These are phyloP conservation scores for Hericium rajendrae DNA, from an alignment of 768 basidiomycete species.

Conservation along the genomic window DNA sequence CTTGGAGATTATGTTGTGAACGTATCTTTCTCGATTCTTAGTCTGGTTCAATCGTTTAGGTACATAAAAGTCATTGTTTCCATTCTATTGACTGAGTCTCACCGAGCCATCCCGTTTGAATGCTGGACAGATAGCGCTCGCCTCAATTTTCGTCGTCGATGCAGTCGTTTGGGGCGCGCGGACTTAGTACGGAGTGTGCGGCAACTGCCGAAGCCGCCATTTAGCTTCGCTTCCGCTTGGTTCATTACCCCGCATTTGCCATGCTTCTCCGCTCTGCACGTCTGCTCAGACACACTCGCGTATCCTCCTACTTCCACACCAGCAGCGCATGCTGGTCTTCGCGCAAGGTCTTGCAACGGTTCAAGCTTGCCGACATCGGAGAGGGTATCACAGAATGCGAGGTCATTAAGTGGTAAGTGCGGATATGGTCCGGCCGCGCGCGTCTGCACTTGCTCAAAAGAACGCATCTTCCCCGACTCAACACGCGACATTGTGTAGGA, in stretches of 20 bases:
- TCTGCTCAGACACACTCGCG: neutral
- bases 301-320: constrained; percentile 25
- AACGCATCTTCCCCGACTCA: neutral
- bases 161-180: no score
- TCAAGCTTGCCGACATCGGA: constrained; percentile 80
- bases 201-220: neutral
- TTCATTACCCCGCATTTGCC: neutral
- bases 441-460: neutral
- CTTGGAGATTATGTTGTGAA: no score
- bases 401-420: constrained; percentile 70
- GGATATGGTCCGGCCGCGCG: constrained; percentile 5
- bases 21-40: no score
- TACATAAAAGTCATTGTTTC: no score
- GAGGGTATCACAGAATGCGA: constrained; percentile 91
- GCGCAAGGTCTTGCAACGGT: constrained; percentile 39
- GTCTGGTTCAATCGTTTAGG: no score
- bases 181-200: neutral
- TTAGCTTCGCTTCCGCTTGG: neutral
- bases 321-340: constrained; percentile 22
- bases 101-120: no score
- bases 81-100: no score
- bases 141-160: no score
- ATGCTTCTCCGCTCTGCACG: neutral
- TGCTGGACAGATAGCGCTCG: no score
- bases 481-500: constrained; percentile 35